Base-by-base conservation (phyloP, 139 green algal genomes). In the Haematococcus lacustris region DNA sequence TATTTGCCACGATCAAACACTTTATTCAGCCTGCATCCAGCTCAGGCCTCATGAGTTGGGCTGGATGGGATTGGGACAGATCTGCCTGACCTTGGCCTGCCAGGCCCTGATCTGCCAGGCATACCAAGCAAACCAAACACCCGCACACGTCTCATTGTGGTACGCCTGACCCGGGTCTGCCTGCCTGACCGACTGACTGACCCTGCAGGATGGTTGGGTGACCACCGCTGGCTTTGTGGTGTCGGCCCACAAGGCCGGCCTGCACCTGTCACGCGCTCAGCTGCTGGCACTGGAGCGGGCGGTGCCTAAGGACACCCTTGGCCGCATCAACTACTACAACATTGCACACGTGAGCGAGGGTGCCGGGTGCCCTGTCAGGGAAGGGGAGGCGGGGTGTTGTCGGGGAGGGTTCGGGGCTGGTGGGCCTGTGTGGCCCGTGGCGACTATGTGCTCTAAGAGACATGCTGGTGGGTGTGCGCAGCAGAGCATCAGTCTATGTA, bases 261-360 rank as follows among this genome's bases (percentile, higher is more conserved):
- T 76, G 40, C n/a, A 66, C 38, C 76, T 76, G 1, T 68, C 35
- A 39, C 38, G 72, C 1, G 73, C 65, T 0, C 64, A 77, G 68
- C 78, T 71, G 65, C 73, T 83, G 43, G 74, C 78, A 13, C 53
- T 83, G 43, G 78, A 83, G 73, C 70, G 78, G 1, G 68, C 78
- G 30, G 63, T 83, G 17, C 76, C 70, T 2, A 83, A 83, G 73
- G 78, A 83, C 66, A 72, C 38, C 0, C 38, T 77, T 53, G 78
- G 78, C 6, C 78, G 78, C n/a, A 76, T 83, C 53, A 80, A 83
- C 65, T 80, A 76, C 70, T 51, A 76, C 25, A 68, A 82, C 37
- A 28, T 82, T 34, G 71, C 62, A 39, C n/a, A 70, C 47, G 71
- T 73, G 38, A n/a, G n/a, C n/a, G n/a, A n/a, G n/a, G n/a, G n/a